A percentile compares a stretch with the other conserved stretches of the same genome.
Evolutionary conservation across 176 grass and related monocot genomes (phyloP).

Genomic region (Juncus effusus): DNA sequence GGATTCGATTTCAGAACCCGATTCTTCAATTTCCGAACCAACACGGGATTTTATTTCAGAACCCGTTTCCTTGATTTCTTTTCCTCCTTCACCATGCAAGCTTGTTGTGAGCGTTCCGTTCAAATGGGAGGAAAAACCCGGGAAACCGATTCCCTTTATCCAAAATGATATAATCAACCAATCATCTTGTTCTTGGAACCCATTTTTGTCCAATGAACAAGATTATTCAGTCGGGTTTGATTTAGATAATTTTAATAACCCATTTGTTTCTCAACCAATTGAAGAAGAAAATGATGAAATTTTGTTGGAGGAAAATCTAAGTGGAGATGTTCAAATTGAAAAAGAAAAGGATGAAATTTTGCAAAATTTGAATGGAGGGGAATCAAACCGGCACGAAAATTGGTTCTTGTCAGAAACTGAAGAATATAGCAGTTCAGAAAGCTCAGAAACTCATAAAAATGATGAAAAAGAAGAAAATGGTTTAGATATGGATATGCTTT

Average conservation of each 20-base stretch:
- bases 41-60: slow-evolving; percentile 11
- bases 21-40: slow-evolving; percentile 7
- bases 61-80: slow-evolving; percentile 27
- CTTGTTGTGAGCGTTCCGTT: slow-evolving; percentile 82
- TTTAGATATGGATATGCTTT: slow-evolving; percentile 48
- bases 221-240: slow-evolving; percentile 50
- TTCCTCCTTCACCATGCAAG: slow-evolving; percentile 48
- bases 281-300: slow-evolving; percentile 28
- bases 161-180: slow-evolving; percentile 19
- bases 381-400: slow-evolving; percentile 39
- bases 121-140: slow-evolving; percentile 88
- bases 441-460: slow-evolving; percentile 7
- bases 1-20: slow-evolving; percentile 30
- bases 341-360: slow-evolving; percentile 27
- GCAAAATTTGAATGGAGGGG: slow-evolving; percentile 16
- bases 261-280: slow-evolving; percentile 23
- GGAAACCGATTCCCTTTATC: slow-evolving; percentile 46
- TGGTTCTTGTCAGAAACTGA: slow-evolving; percentile 60
- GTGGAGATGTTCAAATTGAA: slow-evolving; percentile 35
- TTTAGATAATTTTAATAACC: slow-evolving; percentile 38
- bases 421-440: slow-evolving; percentile 44
- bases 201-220: slow-evolving; percentile 43
- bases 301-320: background rate
- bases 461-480: slow-evolving; percentile 24
- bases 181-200: slow-evolving; percentile 49